phyloP scores from a whole-genome alignment of 2,329 filamentous ascomycete species.

The Sporothrix schenckii region DNA sequence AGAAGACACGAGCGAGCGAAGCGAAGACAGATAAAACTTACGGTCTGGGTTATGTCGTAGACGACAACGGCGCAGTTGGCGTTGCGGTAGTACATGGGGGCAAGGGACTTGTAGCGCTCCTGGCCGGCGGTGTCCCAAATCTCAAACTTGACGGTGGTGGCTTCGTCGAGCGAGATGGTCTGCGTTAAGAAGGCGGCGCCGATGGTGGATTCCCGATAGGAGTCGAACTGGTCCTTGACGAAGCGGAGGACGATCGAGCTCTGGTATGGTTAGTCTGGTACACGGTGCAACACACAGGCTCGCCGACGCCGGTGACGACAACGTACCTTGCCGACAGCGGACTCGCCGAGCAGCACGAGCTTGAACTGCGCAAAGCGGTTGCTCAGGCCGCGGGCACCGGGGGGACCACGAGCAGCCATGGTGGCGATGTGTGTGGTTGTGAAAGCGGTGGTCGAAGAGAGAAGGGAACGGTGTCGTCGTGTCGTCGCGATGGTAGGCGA shows the following conservation, averaged over 20 bases:
- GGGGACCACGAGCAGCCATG: constrained; percentile 82
- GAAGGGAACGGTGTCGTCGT: background rate
- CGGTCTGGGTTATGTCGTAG: constrained; percentile 98
- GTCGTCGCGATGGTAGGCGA: constrained; percentile 9
- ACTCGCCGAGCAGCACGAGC: constrained; percentile 95
- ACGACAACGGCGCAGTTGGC: constrained; percentile 99
- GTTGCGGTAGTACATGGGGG: constrained; percentile 99
- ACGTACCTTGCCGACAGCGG: constrained; percentile 92
- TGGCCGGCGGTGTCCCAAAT: constrained; percentile 99
- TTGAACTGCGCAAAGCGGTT: constrained; percentile 98
- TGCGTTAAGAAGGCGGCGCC: constrained; percentile 98
- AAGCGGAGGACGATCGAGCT: constrained; percentile 97
- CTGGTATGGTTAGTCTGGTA: constrained; percentile 51
- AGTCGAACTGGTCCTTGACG: constrained; percentile 99
- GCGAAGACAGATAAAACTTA: constrained; percentile 53
- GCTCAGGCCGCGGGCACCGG: constrained; percentile 66
- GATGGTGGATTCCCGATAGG: constrained; percentile 95
- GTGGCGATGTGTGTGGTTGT: background rate
- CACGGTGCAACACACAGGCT: background rate
- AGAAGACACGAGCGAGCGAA: background rate
- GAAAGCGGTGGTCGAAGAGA: background rate
- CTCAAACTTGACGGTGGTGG: constrained; percentile 98
- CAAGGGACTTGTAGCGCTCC: constrained; percentile 97
- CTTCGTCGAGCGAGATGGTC: constrained; percentile 97
- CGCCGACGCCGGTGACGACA: constrained; percentile 31